These are phyloP conservation scores for Paraglomus occultum DNA, from an alignment of 192 early-diverging fungal genomes.

Conservation along the genomic window DNA sequence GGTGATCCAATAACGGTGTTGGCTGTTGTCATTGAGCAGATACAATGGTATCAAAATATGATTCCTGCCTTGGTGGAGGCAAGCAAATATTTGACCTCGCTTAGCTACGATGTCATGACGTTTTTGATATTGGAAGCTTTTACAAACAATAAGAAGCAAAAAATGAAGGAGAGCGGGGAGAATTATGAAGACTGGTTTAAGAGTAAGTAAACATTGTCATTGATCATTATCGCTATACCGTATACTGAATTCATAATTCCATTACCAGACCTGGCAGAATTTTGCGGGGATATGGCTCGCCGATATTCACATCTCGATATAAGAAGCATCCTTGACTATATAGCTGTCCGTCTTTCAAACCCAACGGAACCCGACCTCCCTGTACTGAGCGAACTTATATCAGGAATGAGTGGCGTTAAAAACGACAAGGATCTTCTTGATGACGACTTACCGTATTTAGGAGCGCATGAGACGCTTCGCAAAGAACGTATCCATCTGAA, in stretches of 20 bases:
- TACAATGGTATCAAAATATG: slow-evolving; percentile 76
- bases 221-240: neutral
- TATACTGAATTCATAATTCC: neutral
- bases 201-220: slow-evolving; percentile 24
- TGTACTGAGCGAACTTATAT: slow-evolving; percentile 68
- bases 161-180: slow-evolving; percentile 64
- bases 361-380: slow-evolving; percentile 61
- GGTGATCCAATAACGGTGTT: slow-evolving; percentile 76
- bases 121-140: slow-evolving; percentile 70
- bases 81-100: slow-evolving; percentile 67
- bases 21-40: slow-evolving; percentile 59
- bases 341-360: slow-evolving; percentile 59
- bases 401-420: slow-evolving; percentile 70
- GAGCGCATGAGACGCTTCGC: slow-evolving; percentile 60
- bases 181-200: slow-evolving; percentile 62
- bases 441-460: slow-evolving; percentile 60
- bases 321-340: slow-evolving; percentile 57
- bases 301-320: slow-evolving; percentile 69
- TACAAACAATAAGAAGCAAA: slow-evolving; percentile 49
- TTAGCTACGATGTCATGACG: slow-evolving; percentile 72
- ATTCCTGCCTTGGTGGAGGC: slow-evolving; percentile 72
- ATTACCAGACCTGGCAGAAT: slow-evolving; percentile 50
- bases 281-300: slow-evolving; percentile 62
- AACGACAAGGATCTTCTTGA: slow-evolving; percentile 50
- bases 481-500: slow-evolving; percentile 56